Base-by-base conservation (phyloP, 83 land plant species). In the Picea engelmannii region DNA sequence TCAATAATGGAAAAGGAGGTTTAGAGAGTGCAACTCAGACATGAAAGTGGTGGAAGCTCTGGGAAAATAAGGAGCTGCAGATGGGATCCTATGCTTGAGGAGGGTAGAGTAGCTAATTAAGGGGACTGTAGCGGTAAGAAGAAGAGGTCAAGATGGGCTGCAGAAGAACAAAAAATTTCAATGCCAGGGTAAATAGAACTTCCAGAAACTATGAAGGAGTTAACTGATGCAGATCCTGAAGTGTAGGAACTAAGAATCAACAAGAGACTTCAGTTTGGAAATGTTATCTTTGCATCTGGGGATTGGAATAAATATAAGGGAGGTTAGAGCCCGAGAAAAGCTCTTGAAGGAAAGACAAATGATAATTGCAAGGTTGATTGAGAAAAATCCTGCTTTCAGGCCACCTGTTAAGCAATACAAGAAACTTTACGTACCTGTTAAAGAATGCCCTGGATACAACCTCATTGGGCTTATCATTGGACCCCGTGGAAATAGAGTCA, bases 391-490 rank as follows among this genome's bases (percentile, higher is more conserved):
- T 31, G 35, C 96, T 31, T 31, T 31, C 35, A 31, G 35, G 35
- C n/a, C n/a, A 0, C 96, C 96, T 17, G 93, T 92, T 0, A 94
- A 90, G 89, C 85, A 87, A 12, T 81, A 87, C 38, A 94, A 92
- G 90, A 94, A 94, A 86, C 88, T 94, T 55, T 94, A 88, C 79
- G 92, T 94, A 5, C 96, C 96, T 3, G 84, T 90, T 90, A 94
- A 94, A 23, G 95, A 94, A 66, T 94, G 84, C 52, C 96, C 96
- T 0, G 93, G 95, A 1, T 94, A 94, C 73, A 94, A 94, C 75
- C 90, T 94, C 79, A 92, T 94, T 55, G 95, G 95, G 24, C 84
- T 94, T 24, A 94, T 94, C 42, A 94, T 94, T 86, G 96, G 96
- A 0, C 96, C 95, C 0, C 73, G 90, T 17, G 95, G 96, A 2